Conservation (phyloP, 495 filamentous ascomycete species). For the Penicillium steckii region DNA sequence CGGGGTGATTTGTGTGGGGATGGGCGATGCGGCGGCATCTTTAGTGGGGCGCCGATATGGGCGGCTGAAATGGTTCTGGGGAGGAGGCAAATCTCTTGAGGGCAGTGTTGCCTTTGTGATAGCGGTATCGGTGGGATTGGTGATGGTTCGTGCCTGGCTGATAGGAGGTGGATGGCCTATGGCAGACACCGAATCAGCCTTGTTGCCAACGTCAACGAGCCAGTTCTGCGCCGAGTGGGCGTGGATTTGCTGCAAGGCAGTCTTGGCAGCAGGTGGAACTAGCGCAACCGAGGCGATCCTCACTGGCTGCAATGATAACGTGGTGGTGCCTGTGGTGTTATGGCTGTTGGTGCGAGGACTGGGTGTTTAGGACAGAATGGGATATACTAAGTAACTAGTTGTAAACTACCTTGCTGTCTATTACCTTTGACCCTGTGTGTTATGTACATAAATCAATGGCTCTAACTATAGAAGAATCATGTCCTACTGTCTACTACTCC, state of each 20-base stretch:
- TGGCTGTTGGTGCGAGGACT: slow-evolving; percentile 87
- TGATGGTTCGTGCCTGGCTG: slow-evolving; percentile 74
- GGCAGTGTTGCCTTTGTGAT: slow-evolving; percentile 81
- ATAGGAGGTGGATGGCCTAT: slow-evolving; percentile 66
- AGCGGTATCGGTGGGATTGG: slow-evolving; percentile 74
- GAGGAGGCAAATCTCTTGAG: slow-evolving; percentile 92
- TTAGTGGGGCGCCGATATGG: slow-evolving; percentile 88
- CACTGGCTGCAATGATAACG: slow-evolving; percentile 98
- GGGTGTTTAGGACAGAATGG: slow-evolving; percentile 56
- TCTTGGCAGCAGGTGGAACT: slow-evolving; percentile 71
- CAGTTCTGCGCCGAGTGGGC: slow-evolving; percentile 27
- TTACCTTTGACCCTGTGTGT: too few relatives aligned
- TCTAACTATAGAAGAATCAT: too few relatives aligned
- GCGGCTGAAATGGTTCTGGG: slow-evolving; percentile 90
- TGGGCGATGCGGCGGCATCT: slow-evolving; percentile 94
- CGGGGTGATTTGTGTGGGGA: slow-evolving; percentile 89
- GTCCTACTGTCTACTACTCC: neutral
- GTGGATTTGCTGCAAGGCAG: slow-evolving; percentile 54
- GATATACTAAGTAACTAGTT: too few relatives aligned
- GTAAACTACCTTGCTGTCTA: too few relatives aligned
- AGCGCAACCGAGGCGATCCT: slow-evolving; percentile 93
- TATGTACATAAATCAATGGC: too few relatives aligned
- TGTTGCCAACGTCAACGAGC: slow-evolving; percentile 11
- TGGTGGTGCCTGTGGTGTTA: slow-evolving; percentile 90
- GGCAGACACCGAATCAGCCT: slow-evolving; percentile 23